phyloP scores from a whole-genome alignment of 2,329 filamentous ascomycete genomes.

The Trichophyton equinum region DNA sequence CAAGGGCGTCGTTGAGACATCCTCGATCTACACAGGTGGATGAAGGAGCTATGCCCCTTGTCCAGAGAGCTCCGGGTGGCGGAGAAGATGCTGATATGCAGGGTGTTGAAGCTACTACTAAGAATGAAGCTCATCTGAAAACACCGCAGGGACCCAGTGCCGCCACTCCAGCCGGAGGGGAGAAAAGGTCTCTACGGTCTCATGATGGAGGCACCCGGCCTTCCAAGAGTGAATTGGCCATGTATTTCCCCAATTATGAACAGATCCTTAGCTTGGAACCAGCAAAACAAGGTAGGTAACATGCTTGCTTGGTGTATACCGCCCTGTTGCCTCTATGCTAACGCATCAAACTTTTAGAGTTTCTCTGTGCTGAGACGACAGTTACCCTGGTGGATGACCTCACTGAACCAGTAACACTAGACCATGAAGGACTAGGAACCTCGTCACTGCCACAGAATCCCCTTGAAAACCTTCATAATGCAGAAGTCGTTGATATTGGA shows the following conservation, averaged over 20 bases:
- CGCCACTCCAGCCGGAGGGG: conserved; percentile 18
- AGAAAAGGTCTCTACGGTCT: conserved; percentile 69
- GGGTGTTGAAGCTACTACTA: neutral
- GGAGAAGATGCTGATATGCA: neutral
- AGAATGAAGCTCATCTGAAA: neutral
- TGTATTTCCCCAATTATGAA: conserved; percentile 89
- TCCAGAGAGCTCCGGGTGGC: neutral
- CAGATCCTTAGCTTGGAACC: conserved; percentile 79
- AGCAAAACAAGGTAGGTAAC: conserved; percentile 55
- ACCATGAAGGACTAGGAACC: neutral
- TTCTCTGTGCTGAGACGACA: conserved; percentile 58
- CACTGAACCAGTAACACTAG: conserved; percentile 16
- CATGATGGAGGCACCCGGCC: conserved; percentile 62
- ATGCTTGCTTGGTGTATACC: neutral
- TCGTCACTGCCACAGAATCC: conserved; percentile 20
- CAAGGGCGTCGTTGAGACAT: neutral
- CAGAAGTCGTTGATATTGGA: conserved; percentile 34
- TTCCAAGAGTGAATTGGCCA: conserved; percentile 80
- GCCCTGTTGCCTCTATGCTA: neutral
- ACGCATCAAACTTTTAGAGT: conserved; percentile 40
- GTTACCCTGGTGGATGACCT: conserved; percentile 57
- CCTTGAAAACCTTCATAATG: conserved; percentile 26
- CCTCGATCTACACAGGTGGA: neutral
- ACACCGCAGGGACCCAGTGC: neutral
- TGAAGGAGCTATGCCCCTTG: neutral